Evolutionary conservation across 2,329 filamentous ascomycete genomes (phyloP).

Genomic region (Rachicladosporium sp.): DNA sequence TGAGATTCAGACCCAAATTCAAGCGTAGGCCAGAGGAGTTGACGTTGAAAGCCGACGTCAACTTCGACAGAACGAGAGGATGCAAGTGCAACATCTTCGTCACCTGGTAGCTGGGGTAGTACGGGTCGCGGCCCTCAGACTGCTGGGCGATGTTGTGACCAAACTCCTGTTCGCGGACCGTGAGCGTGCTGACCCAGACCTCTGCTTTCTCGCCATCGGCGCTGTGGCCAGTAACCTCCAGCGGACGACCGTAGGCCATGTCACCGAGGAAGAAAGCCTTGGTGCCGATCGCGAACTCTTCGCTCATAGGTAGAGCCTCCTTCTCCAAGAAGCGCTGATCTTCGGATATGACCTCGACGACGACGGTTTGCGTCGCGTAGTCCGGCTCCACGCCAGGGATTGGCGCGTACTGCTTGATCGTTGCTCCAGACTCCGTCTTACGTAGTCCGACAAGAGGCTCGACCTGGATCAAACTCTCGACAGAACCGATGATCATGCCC

Average conservation of each 20-base stretch:
- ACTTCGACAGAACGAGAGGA: conserved; percentile 81
- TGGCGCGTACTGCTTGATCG: conserved; percentile 82
- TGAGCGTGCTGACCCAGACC: conserved; percentile 60
- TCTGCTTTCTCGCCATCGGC: conserved; percentile 60
- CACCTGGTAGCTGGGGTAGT: conserved; percentile 79
- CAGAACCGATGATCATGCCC: conserved; percentile 71
- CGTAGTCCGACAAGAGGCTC: conserved; percentile 84
- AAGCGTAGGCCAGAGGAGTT: conserved; percentile 68
- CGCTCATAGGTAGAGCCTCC: conserved; percentile 72
- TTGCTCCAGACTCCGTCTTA: conserved; percentile 83
- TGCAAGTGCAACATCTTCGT: conserved; percentile 72
- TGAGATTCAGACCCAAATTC: conserved; percentile 88
- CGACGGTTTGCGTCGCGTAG: conserved; percentile 81
- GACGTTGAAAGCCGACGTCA: conserved; percentile 88
- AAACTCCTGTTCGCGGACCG: conserved; percentile 69
- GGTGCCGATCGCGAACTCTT: conserved; percentile 77
- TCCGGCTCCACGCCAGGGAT: conserved; percentile 77
- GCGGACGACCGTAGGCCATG: conserved; percentile 77
- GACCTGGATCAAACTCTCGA: conserved; percentile 83
- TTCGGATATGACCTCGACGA: conserved; percentile 79
- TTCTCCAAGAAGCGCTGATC: conserved; percentile 90
- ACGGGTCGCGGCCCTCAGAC: conserved; percentile 59
- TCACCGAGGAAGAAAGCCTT: conserved; percentile 90
- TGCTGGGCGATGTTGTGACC: conserved; percentile 58
- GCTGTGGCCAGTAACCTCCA: conserved; percentile 67